These are phyloP conservation scores for Tirmania nivea DNA, from an alignment of 495 filamentous ascomycete species.

Conservation along the genomic window DNA sequence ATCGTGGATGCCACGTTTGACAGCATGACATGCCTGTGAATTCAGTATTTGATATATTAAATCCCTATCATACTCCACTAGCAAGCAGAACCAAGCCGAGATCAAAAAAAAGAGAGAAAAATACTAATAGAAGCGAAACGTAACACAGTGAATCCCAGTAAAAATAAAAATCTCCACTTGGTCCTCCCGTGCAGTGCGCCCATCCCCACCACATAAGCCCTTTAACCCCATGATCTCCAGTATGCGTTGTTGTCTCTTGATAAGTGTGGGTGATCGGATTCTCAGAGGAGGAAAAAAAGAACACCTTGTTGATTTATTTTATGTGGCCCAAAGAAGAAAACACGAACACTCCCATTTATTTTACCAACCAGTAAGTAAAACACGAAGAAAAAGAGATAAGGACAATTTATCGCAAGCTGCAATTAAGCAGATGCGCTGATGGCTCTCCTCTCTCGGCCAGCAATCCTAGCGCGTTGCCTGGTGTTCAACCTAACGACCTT, in stretches of 20 bases:
- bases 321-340: neutral
- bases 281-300: neutral
- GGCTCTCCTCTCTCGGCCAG: conserved; percentile 47
- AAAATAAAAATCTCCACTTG: neutral
- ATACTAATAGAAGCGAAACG: neutral
- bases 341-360: neutral
- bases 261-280: neutral
- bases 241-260: neutral
- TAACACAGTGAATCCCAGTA: neutral
- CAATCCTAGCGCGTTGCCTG: conserved; percentile 66
- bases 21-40: no score
- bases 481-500: conserved; percentile 45
- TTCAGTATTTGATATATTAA: neutral
- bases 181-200: neutral
- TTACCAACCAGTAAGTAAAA: neutral
- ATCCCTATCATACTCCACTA: neutral
- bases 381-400: neutral
- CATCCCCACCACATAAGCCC: neutral
- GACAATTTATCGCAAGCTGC: conserved; percentile 1
- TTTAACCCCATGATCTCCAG: no score
- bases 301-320: neutral
- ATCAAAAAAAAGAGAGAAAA: neutral
- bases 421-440: conserved; percentile 40
- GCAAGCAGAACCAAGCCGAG: neutral
- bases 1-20: no score